A percentile compares a stretch with the other conserved stretches of the same genome.
These are phyloP conservation scores for Candida xyloterini DNA, from an alignment of 805 yeast species.

Conservation along the genomic window DNA sequence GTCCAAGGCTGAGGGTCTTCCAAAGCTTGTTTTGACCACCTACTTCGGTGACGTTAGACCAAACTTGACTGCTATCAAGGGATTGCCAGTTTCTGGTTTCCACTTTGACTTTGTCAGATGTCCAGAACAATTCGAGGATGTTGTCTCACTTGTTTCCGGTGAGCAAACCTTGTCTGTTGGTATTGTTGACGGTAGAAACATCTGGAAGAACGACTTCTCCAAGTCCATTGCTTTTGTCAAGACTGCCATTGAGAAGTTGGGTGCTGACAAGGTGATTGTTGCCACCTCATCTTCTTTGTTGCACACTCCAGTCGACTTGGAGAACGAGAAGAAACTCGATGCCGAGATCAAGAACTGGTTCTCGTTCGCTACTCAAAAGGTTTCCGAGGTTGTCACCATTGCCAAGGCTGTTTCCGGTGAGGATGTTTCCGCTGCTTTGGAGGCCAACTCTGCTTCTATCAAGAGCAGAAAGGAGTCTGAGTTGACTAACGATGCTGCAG, in stretches of 20 bases:
- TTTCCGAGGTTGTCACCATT: slow-evolving; percentile 84
- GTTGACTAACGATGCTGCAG: slow-evolving; percentile 88
- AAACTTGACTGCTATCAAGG: slow-evolving; percentile 85
- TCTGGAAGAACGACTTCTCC: slow-evolving; percentile 96
- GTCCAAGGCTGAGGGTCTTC: slow-evolving; percentile 63
- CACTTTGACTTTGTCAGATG: slow-evolving; percentile 96
- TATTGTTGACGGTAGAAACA: slow-evolving; percentile 98
- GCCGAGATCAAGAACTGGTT: slow-evolving; percentile 95
- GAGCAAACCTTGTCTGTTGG: slow-evolving; percentile 90
- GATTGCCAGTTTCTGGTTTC: slow-evolving; percentile 90
- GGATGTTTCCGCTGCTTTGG: slow-evolving; percentile 72
- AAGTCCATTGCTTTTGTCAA: slow-evolving; percentile 79
- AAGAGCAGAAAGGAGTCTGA: slow-evolving; percentile 82
- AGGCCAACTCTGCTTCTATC: slow-evolving; percentile 84
- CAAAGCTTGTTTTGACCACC: slow-evolving; percentile 80
- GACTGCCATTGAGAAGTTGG: slow-evolving; percentile 80
- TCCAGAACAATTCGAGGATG: slow-evolving; percentile 93
- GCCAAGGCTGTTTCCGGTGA: slow-evolving; percentile 85
- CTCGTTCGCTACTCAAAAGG: slow-evolving; percentile 97
- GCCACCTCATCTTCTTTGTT: slow-evolving; percentile 96
- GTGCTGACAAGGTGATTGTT: slow-evolving; percentile 83
- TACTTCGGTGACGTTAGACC: slow-evolving; percentile 99
- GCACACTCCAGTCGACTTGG: slow-evolving; percentile 98
- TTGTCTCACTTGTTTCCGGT: slow-evolving; percentile 59
- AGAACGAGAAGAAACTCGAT: slow-evolving; percentile 86